Evolutionary conservation across 208 protist genomes (phyloP).

Genomic region (Leishmania lainsoni): DNA sequence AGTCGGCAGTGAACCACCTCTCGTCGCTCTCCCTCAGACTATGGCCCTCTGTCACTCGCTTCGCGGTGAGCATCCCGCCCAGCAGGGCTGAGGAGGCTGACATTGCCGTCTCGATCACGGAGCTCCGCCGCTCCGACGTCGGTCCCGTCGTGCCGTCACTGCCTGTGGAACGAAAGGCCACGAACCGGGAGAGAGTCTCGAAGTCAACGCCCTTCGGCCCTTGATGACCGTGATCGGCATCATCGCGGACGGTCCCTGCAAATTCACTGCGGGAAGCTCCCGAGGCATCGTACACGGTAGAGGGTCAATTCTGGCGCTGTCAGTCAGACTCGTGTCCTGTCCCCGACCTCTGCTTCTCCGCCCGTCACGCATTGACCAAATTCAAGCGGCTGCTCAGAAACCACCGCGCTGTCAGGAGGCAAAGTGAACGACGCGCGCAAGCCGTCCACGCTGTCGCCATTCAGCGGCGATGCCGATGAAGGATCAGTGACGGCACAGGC

Average conservation of each 20-base stretch:
- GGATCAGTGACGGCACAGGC: background rate
- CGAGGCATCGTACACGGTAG: background rate
- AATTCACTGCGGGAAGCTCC: background rate
- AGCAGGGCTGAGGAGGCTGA: background rate
- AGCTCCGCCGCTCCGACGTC: background rate
- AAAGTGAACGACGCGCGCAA: background rate
- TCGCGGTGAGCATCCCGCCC: background rate
- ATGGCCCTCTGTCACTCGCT: too few relatives aligned
- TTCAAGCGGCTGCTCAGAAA: background rate
- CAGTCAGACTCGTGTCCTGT: background rate
- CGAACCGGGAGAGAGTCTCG: constrained; percentile 41
- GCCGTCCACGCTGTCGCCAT: background rate
- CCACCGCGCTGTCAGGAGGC: too few relatives aligned
- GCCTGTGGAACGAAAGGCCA: constrained; percentile 40
- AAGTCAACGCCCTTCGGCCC: constrained; percentile 26
- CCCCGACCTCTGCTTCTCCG: background rate
- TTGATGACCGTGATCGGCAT: background rate
- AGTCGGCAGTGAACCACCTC: background rate
- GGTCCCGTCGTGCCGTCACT: background rate
- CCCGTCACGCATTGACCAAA: too few relatives aligned
- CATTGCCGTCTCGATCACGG: background rate
- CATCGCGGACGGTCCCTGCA: constrained; percentile 5
- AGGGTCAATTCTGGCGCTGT: background rate
- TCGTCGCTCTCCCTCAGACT: background rate
- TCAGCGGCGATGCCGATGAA: background rate